Evolutionary conservation across 345 rosid species (phyloP).

Genomic region (Gossypioides kirkii): DNA sequence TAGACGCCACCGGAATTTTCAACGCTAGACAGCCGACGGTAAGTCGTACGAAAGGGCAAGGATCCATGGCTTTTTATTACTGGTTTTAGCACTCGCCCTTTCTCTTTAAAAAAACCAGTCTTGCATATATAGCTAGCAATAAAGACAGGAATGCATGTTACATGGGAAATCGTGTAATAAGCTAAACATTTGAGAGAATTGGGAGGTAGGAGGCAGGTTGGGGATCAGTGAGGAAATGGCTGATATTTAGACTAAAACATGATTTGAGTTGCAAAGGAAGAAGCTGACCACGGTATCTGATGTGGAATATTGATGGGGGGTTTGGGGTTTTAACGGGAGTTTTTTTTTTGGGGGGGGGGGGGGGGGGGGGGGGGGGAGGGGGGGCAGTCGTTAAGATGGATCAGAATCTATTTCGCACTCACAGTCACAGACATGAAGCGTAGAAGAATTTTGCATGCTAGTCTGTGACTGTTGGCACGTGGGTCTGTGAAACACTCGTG

Average conservation of each 20-base stretch:
- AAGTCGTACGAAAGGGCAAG: slow-evolving; percentile 83
- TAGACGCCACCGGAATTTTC: slow-evolving; percentile 61
- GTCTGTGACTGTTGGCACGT: no score
- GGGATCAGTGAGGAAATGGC: not conserved
- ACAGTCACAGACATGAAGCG: no score
- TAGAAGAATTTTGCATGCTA: no score
- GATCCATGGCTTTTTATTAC: slow-evolving; percentile 52
- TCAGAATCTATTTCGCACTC: not conserved
- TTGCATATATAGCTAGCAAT: not conserved
- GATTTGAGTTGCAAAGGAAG: not conserved
- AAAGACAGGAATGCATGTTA: not conserved
- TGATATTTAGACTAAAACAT: not conserved
- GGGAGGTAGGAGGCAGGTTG: not conserved
- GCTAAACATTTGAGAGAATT: not conserved
- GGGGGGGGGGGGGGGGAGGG: not conserved
- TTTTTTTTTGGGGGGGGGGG: not conserved
- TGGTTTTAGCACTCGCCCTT: not conserved
- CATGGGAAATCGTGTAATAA: not conserved
- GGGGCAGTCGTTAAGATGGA: not conserved
- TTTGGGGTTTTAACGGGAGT: not conserved
- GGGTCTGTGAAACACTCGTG: no score
- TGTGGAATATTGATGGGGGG: not conserved
- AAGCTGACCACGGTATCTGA: not conserved
- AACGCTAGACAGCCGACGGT: slow-evolving; percentile 68
- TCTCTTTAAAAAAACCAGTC: not conserved